phyloP scores from a whole-genome alignment of 2,329 filamentous ascomycete genomes.

The Nemania sp. region DNA sequence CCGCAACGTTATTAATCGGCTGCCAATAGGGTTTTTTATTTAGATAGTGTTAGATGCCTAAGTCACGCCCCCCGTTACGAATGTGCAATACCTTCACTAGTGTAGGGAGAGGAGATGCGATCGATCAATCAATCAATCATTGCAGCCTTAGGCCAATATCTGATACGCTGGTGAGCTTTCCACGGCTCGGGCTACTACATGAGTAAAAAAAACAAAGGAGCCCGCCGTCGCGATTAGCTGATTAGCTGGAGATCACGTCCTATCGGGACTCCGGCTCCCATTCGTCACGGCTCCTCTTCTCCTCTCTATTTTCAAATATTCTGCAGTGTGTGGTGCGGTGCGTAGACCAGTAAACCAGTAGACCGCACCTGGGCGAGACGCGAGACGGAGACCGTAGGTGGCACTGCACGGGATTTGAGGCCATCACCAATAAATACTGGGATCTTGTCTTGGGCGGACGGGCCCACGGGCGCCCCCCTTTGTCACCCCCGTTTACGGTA shows the following conservation, averaged over 20 bases:
- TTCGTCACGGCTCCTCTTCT: neutral
- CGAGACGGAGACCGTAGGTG: slow-evolving; percentile 8
- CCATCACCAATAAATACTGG: slow-evolving; percentile 28
- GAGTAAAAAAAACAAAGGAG: neutral
- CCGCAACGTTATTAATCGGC: no score
- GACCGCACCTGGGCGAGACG: slow-evolving; percentile 2
- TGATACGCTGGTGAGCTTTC: slow-evolving; percentile 5
- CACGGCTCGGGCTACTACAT: slow-evolving; percentile 14
- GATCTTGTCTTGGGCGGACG: no score
- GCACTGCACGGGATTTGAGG: slow-evolving; percentile 28
- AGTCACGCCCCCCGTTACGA: slow-evolving; percentile 8
- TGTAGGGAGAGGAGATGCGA: no score
- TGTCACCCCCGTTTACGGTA: slow-evolving; percentile 25
- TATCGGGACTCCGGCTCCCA: neutral
- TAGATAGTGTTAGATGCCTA: neutral
- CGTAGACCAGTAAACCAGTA: neutral
- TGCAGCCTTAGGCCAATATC: slow-evolving; percentile 10
- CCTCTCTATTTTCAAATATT: neutral
- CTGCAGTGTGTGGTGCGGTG: slow-evolving; percentile 1
- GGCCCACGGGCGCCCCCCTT: slow-evolving; percentile 29
- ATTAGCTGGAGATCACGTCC: neutral
- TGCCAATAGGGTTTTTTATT: neutral
- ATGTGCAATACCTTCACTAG: slow-evolving; percentile 8
- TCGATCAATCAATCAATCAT: slow-evolving; percentile 3
- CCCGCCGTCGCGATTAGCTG: neutral